These are phyloP conservation scores for Geum urbanum DNA, from an alignment of 306 rosid genomes.

Conservation along the genomic window DNA sequence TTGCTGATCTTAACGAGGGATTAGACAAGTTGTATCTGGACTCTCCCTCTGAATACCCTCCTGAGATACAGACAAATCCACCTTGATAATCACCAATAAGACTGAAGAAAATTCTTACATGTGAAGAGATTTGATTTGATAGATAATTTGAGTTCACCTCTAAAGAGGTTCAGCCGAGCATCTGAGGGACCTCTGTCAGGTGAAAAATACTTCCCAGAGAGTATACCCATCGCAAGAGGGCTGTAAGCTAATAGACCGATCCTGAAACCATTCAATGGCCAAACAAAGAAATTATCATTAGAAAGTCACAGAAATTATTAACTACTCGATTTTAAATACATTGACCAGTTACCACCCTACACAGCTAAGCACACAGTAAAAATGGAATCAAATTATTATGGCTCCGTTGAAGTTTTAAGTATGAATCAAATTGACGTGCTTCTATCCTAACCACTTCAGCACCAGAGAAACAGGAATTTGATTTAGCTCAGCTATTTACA, in stretches of 20 bases:
- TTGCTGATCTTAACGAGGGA: constrained; percentile 45
- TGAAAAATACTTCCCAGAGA: constrained; percentile 78
- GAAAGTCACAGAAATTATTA: background rate
- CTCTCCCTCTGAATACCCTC: constrained; percentile 83
- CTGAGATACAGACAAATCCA: constrained; percentile 32
- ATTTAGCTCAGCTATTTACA: no score
- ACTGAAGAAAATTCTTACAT: constrained; percentile 5
- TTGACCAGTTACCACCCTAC: background rate
- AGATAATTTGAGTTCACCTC: constrained; percentile 43
- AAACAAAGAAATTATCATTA: background rate
- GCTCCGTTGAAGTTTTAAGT: background rate
- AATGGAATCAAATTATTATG: background rate
- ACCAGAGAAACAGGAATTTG: background rate
- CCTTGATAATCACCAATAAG: constrained; percentile 14
- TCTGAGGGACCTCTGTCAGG: constrained; percentile 53
- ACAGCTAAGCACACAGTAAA: background rate
- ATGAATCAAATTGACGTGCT: background rate
- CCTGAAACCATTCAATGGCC: constrained; percentile 38
- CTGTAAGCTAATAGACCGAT: constrained; percentile 82
- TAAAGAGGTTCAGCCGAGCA: constrained; percentile 71
- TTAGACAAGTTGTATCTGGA: constrained; percentile 71
- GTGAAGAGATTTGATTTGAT: background rate
- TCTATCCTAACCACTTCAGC: background rate
- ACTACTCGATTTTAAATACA: background rate
- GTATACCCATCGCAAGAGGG: constrained; percentile 96